Conservation (phyloP, 2,329 filamentous ascomycete genomes). For the Ustulina deusta region DNA sequence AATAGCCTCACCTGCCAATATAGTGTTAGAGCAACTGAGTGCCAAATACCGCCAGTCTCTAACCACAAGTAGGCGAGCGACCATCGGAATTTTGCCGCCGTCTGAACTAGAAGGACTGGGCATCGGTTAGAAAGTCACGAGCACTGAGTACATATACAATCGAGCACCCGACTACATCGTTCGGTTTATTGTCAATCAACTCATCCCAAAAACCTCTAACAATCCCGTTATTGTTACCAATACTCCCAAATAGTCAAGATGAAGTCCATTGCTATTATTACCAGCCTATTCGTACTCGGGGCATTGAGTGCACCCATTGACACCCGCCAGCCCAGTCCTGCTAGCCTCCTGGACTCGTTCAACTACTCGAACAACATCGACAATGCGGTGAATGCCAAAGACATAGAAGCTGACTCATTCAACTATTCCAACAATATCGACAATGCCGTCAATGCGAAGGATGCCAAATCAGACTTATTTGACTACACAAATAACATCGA, state of each 20-base stretch:
- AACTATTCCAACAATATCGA: conserved; percentile 30
- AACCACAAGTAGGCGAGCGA: not conserved
- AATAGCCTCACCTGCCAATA: conserved; percentile 8
- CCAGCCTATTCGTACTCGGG: conserved; percentile 12
- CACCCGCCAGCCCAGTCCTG: not conserved
- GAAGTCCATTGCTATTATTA: conserved; percentile 22
- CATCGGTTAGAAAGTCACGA: not conserved
- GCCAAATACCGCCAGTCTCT: not conserved
- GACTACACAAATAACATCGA: conserved; percentile 30
- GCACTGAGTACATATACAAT: conserved; percentile 14
- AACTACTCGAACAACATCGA: conserved; percentile 31
- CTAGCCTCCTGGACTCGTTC: conserved; percentile 14
- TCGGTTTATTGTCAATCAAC: not conserved
- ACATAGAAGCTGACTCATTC: conserved; percentile 11
- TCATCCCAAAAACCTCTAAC: not conserved
- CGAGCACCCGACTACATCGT: not conserved
- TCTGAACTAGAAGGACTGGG: too few species aligned
- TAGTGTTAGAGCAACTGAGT: conserved; percentile 2
- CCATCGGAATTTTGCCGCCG: too few species aligned
- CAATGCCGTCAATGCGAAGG: conserved; percentile 7
- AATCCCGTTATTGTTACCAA: too few species aligned
- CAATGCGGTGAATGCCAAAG: conserved; percentile 10
- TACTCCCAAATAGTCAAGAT: conserved; percentile 6
- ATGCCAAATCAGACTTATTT: conserved; percentile 1
- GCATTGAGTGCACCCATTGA: conserved; percentile 20